phyloP scores from a whole-genome alignment of 305 asterid species.

The Fraxinus floribunda region DNA sequence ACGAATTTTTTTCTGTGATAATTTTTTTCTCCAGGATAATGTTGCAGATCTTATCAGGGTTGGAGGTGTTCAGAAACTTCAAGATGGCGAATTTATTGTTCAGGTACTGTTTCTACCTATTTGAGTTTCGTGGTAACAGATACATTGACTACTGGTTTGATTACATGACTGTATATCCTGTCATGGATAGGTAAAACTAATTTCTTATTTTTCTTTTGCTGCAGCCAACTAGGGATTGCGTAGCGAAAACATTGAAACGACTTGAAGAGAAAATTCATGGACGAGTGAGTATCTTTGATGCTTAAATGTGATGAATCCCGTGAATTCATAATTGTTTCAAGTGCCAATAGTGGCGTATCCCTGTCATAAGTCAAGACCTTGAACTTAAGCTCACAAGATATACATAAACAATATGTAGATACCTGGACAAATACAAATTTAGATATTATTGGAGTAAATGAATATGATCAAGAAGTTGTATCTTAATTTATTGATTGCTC shows the following conservation, averaged over 20 bases:
- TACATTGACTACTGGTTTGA: constrained; percentile 7
- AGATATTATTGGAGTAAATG: neutral
- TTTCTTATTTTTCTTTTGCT: constrained; percentile 21
- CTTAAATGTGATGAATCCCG: neutral
- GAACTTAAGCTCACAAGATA: neutral
- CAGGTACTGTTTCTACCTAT: constrained; percentile 51
- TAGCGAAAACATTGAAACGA: constrained; percentile 94
- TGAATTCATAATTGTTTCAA: constrained; percentile 5
- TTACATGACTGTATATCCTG: neutral
- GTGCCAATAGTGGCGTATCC: constrained; percentile 1
- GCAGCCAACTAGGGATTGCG: constrained; percentile 99
- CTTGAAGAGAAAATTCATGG: constrained; percentile 97
- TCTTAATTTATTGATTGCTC: neutral
- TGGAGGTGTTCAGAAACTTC: constrained; percentile 96
- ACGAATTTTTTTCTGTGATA: constrained; percentile 16
- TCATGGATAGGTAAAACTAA: constrained; percentile 9
- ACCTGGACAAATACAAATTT: neutral
- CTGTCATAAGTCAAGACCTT: constrained; percentile 1
- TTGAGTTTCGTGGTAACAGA: neutral
- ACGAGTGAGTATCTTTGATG: constrained; percentile 58
- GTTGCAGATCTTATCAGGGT: constrained; percentile 88
- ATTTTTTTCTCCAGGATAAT: constrained; percentile 63
- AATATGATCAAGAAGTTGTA: neutral
- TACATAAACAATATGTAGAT: neutral
- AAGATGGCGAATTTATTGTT: constrained; percentile 94